A percentile compares a stretch with the other conserved stretches of the same genome.
Evolutionary conservation across 1,139 yeast genomes (phyloP).

Genomic region (Nakaseomyces uthaithaninus): DNA sequence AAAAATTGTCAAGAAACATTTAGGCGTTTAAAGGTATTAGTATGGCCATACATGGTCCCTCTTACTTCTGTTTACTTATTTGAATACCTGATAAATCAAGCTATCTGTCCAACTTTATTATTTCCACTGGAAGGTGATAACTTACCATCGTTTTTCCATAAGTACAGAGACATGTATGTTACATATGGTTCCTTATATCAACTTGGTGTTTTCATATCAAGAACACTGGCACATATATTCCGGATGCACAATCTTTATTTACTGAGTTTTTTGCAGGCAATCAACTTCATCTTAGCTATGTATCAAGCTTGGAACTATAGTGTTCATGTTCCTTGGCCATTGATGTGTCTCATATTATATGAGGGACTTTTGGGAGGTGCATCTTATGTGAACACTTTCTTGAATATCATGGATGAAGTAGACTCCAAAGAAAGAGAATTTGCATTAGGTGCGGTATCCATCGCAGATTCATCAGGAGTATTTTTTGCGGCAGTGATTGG

Average conservation of each 20-base stretch:
- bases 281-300: conserved; percentile 53
- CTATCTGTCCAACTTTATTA: conserved; percentile 76
- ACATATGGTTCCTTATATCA: conserved; percentile 90
- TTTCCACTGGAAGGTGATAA: conserved; percentile 53
- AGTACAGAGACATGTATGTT: conserved; percentile 81
- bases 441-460: conserved; percentile 87
- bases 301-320: conserved; percentile 55
- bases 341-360: conserved; percentile 60
- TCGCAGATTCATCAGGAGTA: conserved; percentile 85
- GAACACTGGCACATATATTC: conserved; percentile 67
- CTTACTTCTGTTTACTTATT: conserved; percentile 72
- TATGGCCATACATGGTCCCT: conserved; percentile 75
- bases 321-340: conserved; percentile 56
- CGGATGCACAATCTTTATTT: conserved; percentile 52
- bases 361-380: conserved; percentile 90
- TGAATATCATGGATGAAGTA: conserved; percentile 62
- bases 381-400: conserved; percentile 80
- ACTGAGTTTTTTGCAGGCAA: conserved; percentile 58
- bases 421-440: conserved; percentile 59
- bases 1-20: conserved; percentile 37
- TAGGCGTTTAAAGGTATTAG: conserved; percentile 40
- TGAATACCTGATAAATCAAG: conserved; percentile 87
- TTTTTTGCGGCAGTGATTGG: conserved; percentile 73
- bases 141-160: conserved; percentile 39
- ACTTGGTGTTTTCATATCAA: conserved; percentile 81